These are phyloP conservation scores for Auricularia sp. DNA, from an alignment of 768 basidiomycete species.

Conservation along the genomic window DNA sequence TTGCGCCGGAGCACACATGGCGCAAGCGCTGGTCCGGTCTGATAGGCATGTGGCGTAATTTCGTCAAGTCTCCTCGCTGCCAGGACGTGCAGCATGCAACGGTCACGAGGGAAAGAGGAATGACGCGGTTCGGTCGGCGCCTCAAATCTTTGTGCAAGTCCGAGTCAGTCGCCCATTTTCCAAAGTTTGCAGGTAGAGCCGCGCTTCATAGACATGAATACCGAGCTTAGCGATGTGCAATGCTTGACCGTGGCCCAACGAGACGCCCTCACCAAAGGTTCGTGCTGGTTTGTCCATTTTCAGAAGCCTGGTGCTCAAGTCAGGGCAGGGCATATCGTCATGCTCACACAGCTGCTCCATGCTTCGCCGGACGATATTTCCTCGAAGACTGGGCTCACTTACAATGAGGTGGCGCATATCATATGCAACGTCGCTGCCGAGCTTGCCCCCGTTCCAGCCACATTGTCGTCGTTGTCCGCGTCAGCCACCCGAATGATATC, in stretches of 20 bases:
- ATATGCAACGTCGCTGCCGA: conserved; percentile 40
- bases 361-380: conserved; percentile 41
- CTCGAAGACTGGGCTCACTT: conserved; percentile 43
- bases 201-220: background rate
- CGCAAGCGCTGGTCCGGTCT: too few species aligned
- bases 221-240: background rate
- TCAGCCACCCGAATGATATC: conserved; percentile 44
- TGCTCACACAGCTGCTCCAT: conserved; percentile 42
- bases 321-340: conserved; percentile 37
- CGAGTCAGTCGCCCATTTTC: too few species aligned
- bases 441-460: conserved; percentile 27
- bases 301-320: too few species aligned
- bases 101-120: too few species aligned
- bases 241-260: background rate
- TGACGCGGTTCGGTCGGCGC: too few species aligned
- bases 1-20: too few species aligned
- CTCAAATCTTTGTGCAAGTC: too few species aligned
- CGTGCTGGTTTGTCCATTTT: background rate
- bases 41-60: too few species aligned
- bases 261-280: background rate
- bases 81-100: too few species aligned
- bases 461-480: conserved; percentile 31
- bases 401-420: conserved; percentile 39
- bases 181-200: too few species aligned
- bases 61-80: too few species aligned